Conservation (phyloP, 2,329 filamentous ascomycete genomes). For the Sporothrix mexicana region DNA sequence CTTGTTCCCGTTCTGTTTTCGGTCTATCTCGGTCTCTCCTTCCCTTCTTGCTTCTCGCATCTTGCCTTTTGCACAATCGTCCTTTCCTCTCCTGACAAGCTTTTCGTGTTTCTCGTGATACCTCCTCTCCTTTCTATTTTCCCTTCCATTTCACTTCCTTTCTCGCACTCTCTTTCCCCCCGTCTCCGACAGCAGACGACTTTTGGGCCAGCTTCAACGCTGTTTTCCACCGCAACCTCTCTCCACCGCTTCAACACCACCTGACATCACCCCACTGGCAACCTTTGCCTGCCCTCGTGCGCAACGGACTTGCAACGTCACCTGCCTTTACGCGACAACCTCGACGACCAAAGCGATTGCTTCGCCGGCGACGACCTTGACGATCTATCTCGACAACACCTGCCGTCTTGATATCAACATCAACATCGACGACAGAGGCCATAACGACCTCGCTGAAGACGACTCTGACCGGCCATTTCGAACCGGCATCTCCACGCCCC, state of each 20-base stretch:
- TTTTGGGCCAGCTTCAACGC: slow-evolving; percentile 31
- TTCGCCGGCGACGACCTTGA: not conserved
- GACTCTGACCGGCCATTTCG: not conserved
- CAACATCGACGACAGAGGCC: not conserved
- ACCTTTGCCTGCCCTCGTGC: slow-evolving; percentile 19
- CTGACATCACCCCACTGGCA: slow-evolving; percentile 20
- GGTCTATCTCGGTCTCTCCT: not conserved
- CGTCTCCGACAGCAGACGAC: not conserved
- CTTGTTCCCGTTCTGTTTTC: slow-evolving; percentile 30
- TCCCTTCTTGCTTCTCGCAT: not conserved
- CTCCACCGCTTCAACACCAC: slow-evolving; percentile 24
- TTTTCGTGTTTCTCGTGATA: slow-evolving; percentile 9
- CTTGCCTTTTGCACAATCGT: not conserved
- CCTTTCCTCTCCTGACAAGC: slow-evolving; percentile 17
- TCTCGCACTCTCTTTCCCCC: not conserved
- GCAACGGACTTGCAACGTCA: not conserved
- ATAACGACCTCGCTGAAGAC: not conserved
- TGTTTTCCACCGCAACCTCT: slow-evolving; percentile 23
- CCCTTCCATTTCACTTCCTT: not conserved
- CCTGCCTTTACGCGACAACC: not conserved
- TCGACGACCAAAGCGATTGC: not conserved
- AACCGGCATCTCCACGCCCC: not conserved
- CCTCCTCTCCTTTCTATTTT: not conserved
- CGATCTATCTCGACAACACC: not conserved
- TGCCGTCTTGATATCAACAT: not conserved